Evolutionary conservation across 129 eudicot genomes (phyloP).

Genomic region (Flaveria bidentis): DNA sequence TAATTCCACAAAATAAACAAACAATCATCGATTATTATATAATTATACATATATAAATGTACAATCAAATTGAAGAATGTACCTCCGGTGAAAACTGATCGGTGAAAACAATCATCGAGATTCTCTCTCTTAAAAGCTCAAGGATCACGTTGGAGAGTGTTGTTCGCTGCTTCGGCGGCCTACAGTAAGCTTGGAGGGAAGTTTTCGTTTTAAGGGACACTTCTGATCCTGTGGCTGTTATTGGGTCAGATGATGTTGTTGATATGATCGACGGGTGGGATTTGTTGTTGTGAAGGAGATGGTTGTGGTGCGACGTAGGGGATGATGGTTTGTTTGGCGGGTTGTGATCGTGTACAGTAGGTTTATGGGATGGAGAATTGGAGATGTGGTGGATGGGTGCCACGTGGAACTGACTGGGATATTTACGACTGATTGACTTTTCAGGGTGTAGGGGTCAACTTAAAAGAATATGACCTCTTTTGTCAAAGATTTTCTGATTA

Average conservation of each 20-base stretch:
- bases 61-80: conserved; percentile 18
- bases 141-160: conserved; percentile 4
- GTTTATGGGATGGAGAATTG: conserved; percentile 15
- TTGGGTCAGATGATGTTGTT: neutral
- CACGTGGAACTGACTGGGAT: conserved; percentile 29
- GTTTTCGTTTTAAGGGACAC: conserved; percentile 4
- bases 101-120: conserved; percentile 13
- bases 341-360: conserved; percentile 22
- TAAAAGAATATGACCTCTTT: neutral
- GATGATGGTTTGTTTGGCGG: neutral
- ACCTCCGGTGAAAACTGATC: conserved; percentile 20
- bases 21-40: conserved; percentile 2
- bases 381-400: conserved; percentile 7
- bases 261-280: conserved; percentile 19
- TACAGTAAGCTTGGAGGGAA: conserved; percentile 32
- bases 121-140: conserved; percentile 28
- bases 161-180: conserved; percentile 14
- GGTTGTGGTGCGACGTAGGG: conserved; percentile 17
- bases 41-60: neutral
- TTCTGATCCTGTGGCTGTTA: neutral
- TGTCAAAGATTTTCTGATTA: neutral
- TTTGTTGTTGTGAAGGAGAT: conserved; percentile 9
- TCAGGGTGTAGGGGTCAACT: conserved; percentile 9
- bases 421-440: conserved; percentile 12
- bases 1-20: conserved; percentile 16